phyloP scores from a whole-genome alignment of 2,329 filamentous ascomycete species.

The Ophiostoma piceae region DNA sequence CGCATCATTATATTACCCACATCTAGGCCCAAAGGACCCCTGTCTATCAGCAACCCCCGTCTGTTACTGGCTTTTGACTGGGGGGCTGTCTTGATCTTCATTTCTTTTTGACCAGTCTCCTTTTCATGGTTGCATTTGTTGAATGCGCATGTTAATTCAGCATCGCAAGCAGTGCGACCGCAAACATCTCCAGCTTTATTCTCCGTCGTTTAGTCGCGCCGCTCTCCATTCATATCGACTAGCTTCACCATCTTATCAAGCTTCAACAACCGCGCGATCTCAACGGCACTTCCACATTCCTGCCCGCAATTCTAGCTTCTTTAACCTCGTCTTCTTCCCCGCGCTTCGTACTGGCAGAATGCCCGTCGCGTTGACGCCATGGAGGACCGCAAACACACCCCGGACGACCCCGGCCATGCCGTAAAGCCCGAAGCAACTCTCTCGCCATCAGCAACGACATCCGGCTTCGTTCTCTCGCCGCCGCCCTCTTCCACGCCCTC shows the following conservation, averaged over 20 bases:
- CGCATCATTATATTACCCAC: constrained; percentile 22
- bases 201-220: not conserved
- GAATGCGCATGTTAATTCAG: constrained; percentile 1
- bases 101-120: constrained; percentile 17
- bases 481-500: constrained; percentile 13
- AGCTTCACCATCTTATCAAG: not conserved
- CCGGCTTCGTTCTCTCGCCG: constrained; percentile 13
- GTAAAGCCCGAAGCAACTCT: constrained; percentile 12
- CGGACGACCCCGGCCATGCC: constrained; percentile 23
- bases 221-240: not conserved
- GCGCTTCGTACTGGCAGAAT: constrained; percentile 18
- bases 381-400: constrained; percentile 27
- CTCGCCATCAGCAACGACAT: constrained; percentile 5
- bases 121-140: not conserved
- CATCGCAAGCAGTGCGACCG: not conserved
- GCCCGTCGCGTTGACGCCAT: constrained; percentile 26
- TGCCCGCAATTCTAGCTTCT: not conserved
- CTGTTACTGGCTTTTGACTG: constrained; percentile 1
- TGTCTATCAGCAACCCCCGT: constrained; percentile 5
- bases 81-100: constrained; percentile 16
- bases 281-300: not conserved
- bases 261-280: not conserved
- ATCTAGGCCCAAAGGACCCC: constrained; percentile 15
- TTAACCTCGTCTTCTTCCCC: not conserved
- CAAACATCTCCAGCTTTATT: constrained; percentile 1